Evolutionary conservation across 495 filamentous ascomycete species (phyloP), one percentile per base, ranked within the genome.

Genomic region (Neurospora sublineolata): DNA sequence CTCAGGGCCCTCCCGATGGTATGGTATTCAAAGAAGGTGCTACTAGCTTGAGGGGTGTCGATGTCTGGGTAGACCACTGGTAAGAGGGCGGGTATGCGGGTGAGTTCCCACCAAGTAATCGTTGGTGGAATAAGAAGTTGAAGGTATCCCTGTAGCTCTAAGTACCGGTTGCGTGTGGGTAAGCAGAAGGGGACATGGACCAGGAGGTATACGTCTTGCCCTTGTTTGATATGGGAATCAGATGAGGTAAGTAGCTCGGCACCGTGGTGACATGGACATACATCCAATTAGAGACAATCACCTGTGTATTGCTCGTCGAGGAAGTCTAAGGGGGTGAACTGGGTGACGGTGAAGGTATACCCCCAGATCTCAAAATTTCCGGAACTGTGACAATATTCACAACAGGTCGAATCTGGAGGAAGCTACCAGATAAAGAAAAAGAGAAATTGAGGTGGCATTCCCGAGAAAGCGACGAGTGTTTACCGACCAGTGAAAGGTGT

Each of bases 11-110:
- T 33, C 52, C 27, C 52, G 27, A 27, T 64, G 52, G 52, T 16
- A 18, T 64, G 23, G 52, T 64, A 9, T 33, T 33, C 52, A 64
- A 64, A 27, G 52, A 64, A 64, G 70, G 76, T 71, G 73, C 70
- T 73, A 73, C 72, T 70, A 75, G 70, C 68, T 74, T 46, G 72
- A 72, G 46, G 67, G 40, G 69, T 44, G 38, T 37, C 52, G 67
- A 60, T 72, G 46, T 36, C 68, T 69, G 68, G 73, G 23, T 46
- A 72, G 58, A 67, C 72, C 75, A 70, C 76, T 74, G 74, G 70
- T 72, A 77, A 68, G 68, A 73, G 38, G 68, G 75, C 75, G 73
- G 73, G 73, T 70, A 60, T 77, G 76, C 75, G 75, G 74, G 77
- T 76, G 75, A 74, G 74, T 75, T 74, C 70, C 72, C 71, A 76